Base-by-base conservation (phyloP, 257 asterid species). In the Solanum medicagineum region DNA sequence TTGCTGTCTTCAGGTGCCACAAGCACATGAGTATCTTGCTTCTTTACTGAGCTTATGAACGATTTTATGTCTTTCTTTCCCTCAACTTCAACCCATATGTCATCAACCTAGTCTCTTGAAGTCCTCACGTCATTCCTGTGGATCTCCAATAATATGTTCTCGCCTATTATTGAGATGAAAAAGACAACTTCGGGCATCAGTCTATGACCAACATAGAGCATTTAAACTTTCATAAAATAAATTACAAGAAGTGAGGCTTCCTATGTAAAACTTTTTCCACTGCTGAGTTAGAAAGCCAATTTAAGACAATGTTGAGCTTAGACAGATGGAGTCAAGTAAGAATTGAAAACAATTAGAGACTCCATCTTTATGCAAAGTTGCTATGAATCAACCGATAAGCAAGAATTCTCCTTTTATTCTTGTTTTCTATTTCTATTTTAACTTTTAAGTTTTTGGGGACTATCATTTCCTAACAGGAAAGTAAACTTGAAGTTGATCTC, bases 71-170 rank as follows among this genome's bases (percentile, higher is more conserved):
- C 91, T 8, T 83, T 87, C 81, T 88, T 92, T 7, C 86, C 57
- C 66, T 66, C 75, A 32, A 91, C 60, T 53, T 88, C 88, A 17
- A 87, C 83, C 97, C 97, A 94, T 85, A 87, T 84, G 65, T 85
- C 40, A 63, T 87, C 84, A 3, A 91, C 10, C 95, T 95, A 92
- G 20, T 92, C 98, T 85, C 89, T 90, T 3, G 98, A 94, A 20
- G 49, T 73, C 73, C 97, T 88, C 3, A 87, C 15, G 15, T 90
- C 81, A 57, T 87, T 89, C 89, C 85, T 91, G 81, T 81, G 91
- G 32, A 91, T 22, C 2, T 79, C 66, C 90, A 85, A 56, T 24
- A 85, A 85, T 87, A 63, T 86, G 88, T 87, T 87, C 85, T 92
- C 94, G 8, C 94, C 94, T 93, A 70, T 55, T 60, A 44, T 53